Percentiles rank a stretch among this genome's conserved stretches.
phyloP scores from a whole-genome alignment of 2,329 filamentous ascomycete genomes.

The Didymella pinodella region DNA sequence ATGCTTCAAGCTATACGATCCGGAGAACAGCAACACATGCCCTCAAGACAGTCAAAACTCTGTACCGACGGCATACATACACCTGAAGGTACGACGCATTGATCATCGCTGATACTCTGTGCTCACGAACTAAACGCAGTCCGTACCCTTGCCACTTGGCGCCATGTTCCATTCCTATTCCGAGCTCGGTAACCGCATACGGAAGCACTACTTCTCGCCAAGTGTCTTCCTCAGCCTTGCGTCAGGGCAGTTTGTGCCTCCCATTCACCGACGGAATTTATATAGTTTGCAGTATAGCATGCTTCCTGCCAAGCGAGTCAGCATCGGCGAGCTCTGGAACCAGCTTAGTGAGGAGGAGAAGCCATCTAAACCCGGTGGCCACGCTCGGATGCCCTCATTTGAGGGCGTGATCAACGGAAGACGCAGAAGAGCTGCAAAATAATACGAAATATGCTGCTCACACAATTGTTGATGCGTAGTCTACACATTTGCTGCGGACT shows the following conservation, averaged over 20 bases:
- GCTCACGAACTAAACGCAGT: conserved; percentile 47
- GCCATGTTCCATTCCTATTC: conserved; percentile 98
- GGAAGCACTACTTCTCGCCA: conserved; percentile 93
- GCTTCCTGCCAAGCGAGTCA: conserved; percentile 82
- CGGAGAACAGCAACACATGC: conserved; percentile 54
- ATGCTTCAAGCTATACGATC: conserved; percentile 86
- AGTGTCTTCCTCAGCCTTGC: conserved; percentile 86
- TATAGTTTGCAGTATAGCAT: conserved; percentile 99
- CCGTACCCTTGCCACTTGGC: conserved; percentile 86
- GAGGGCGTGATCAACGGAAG: conserved; percentile 17
- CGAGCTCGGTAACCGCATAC: conserved; percentile 88
- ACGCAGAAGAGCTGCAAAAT: neutral
- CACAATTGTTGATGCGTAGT: neutral
- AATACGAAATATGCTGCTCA: neutral
- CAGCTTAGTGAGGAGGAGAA: conserved; percentile 56
- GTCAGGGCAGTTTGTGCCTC: conserved; percentile 91
- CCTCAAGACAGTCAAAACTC: conserved; percentile 46
- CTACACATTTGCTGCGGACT: neutral
- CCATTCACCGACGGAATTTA: conserved; percentile 91
- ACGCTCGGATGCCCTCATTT: conserved; percentile 22
- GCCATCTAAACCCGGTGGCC: conserved; percentile 10
- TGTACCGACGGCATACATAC: conserved; percentile 80
- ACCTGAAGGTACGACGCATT: conserved; percentile 72
- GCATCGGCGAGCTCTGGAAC: conserved; percentile 86
- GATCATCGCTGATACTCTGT: neutral